Evolutionary conservation across 768 basidiomycete genomes (phyloP), one percentile per base, ranked within the genome.

Genomic region (Russula abietina): DNA sequence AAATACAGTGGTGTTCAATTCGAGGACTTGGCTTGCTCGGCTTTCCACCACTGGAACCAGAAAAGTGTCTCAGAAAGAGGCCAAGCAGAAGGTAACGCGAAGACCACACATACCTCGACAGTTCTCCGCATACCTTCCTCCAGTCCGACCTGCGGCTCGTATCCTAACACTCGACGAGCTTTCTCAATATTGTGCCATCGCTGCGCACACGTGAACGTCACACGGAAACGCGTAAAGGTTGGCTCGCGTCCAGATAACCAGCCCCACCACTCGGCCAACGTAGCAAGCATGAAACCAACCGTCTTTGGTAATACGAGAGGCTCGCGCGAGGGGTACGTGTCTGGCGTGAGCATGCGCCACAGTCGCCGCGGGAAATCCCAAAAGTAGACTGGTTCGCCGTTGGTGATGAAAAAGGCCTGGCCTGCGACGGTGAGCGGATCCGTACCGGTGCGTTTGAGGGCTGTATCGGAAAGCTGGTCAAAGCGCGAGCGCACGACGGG

Each of bases 151-250:
- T 91, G 76, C 0, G 97, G 97, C 73, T 94, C 93, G 74, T 99
- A 99, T 1, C 93, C 95, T 46, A 99, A 77, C 64, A 98, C 82
- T 62, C 93, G 77, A 68, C 94, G 79, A 11, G 96, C 89, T 77
- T 89, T 94, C 75, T 98, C 97, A 51, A 95, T 93, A 71, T 97
- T 96, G 75, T 95, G 89, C 79, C 87, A 98, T 65, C 94, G 80
- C 59, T 81, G 81, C 48, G 85, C 86, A 71, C 88, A 91, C 56
- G 83, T 86, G 72, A 85, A 93, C 22, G 83, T 82, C 28, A 98
- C 90, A 67, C 91, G 85, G 75, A 85, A 95, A 61, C 80, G 79
- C 22, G 94, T 98, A 69, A 99, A 91, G 19, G 87, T 85, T 12
- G 92, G 85, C 70, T 91, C 86, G 72, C 84, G 88, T 10, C 93